These are phyloP conservation scores for Chloropicon primus DNA, from an alignment of 139 green algal species.

Conservation along the genomic window DNA sequence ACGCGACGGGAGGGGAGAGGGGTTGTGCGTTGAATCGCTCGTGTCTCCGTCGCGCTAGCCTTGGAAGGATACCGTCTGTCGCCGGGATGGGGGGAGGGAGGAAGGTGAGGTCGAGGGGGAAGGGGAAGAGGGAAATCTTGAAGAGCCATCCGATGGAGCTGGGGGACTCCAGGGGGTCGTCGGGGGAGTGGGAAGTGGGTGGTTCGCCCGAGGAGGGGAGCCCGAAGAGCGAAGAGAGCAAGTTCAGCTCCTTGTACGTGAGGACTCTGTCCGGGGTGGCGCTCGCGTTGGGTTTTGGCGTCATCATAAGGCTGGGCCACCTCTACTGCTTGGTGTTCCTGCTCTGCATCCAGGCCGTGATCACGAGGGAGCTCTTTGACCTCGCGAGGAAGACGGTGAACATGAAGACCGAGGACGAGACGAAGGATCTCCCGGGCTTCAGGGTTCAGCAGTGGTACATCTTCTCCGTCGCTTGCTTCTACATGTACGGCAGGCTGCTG, in stretches of 20 bases:
- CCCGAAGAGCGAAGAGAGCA: neutral
- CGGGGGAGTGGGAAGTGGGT: neutral
- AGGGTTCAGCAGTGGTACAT: constrained; percentile 49
- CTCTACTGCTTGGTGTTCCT: neutral
- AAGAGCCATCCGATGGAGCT: neutral
- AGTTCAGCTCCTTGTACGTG: neutral
- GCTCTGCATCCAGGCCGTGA: neutral
- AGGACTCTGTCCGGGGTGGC: neutral
- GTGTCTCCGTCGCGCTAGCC: too few species aligned
- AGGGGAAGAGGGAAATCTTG: neutral
- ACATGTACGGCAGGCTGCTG: constrained; percentile 82
- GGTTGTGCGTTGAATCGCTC: too few species aligned
- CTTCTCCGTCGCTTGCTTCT: constrained; percentile 77
- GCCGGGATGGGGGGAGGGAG: neutral
- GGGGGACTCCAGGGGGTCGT: neutral
- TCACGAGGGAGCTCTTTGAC: constrained; percentile 24
- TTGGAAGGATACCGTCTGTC: too few species aligned
- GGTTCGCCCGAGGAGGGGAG: neutral
- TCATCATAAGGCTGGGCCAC: neutral
- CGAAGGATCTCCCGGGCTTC: constrained; percentile 16
- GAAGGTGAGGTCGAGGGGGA: neutral
- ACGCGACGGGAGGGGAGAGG: too few species aligned
- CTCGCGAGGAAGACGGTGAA: constrained; percentile 7
- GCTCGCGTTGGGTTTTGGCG: neutral
- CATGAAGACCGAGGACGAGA: neutral